phyloP scores from a whole-genome alignment of 1,284 basidiomycete genomes.

The Malassezia psittaci region DNA sequence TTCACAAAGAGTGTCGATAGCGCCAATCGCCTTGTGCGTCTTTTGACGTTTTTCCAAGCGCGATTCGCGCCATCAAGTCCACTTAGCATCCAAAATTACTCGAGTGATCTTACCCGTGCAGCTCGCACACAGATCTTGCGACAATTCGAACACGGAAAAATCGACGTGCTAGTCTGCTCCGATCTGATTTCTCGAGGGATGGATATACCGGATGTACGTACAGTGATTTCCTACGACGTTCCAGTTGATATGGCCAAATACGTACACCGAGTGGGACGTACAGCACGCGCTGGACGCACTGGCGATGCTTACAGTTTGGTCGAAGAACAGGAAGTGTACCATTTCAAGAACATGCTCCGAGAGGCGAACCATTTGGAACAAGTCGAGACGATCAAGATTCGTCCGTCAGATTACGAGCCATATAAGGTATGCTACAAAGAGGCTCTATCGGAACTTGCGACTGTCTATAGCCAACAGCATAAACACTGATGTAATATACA shows the following conservation, averaged over 20 bases:
- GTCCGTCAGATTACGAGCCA: slow-evolving; percentile 17
- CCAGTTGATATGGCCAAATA: slow-evolving; percentile 97
- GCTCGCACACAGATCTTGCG: slow-evolving; percentile 70
- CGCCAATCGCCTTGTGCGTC: slow-evolving; percentile 66
- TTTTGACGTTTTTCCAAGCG: slow-evolving; percentile 70
- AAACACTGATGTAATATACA: background rate
- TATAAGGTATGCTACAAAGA: slow-evolving; percentile 22
- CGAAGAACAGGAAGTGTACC: slow-evolving; percentile 76
- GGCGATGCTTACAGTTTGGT: slow-evolving; percentile 89
- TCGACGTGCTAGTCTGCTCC: slow-evolving; percentile 86
- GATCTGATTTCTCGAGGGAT: slow-evolving; percentile 95
- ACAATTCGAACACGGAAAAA: slow-evolving; percentile 67
- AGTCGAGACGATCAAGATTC: slow-evolving; percentile 24
- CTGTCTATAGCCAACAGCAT: slow-evolving; percentile 22
- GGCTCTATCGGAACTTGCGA: slow-evolving; percentile 25
- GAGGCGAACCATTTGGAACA: slow-evolving; percentile 15
- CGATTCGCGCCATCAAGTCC: slow-evolving; percentile 44
- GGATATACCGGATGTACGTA: slow-evolving; percentile 77
- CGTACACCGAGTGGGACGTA: slow-evolving; percentile 87
- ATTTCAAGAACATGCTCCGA: slow-evolving; percentile 18
- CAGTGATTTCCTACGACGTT: slow-evolving; percentile 87
- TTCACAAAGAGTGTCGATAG: slow-evolving; percentile 95
- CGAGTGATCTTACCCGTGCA: slow-evolving; percentile 66
- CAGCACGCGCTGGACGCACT: slow-evolving; percentile 73
- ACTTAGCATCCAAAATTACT: slow-evolving; percentile 56